Conservation (phyloP, 139 green algal genomes). For the Chlamydomonas applanata region DNA sequence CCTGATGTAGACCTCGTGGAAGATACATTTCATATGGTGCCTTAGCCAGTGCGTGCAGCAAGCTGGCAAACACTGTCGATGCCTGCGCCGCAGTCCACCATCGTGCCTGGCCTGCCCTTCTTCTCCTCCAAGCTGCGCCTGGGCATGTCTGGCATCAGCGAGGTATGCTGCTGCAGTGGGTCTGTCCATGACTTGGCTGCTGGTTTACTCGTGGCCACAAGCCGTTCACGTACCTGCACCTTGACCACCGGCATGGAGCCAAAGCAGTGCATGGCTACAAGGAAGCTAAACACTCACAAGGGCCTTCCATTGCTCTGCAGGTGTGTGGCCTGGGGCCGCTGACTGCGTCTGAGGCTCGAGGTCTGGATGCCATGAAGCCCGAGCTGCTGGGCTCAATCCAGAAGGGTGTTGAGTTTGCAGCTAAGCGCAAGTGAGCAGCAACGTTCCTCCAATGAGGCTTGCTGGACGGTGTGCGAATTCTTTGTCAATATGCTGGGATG, state of each 20-base stretch:
- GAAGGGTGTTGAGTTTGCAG: constrained; percentile 88
- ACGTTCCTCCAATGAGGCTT: no score
- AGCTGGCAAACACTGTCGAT: not conserved
- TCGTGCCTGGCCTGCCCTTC: constrained; percentile 39
- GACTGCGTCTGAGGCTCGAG: constrained; percentile 17
- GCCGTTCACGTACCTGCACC: no score
- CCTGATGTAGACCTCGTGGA: no score
- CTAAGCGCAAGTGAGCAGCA: constrained; percentile 11
- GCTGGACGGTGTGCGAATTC: no score
- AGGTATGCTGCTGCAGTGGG: not conserved
- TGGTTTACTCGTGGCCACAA: no score
- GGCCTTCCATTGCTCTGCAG: constrained; percentile 1
- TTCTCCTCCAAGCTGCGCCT: constrained; percentile 25
- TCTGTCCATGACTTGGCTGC: no score
- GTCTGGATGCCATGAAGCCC: constrained; percentile 64
- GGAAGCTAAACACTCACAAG: no score
- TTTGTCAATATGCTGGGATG: no score
- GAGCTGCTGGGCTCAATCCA: constrained; percentile 79
- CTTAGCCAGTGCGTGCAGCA: not conserved
- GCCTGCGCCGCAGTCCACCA: constrained; percentile 13
- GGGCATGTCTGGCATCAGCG: not conserved
- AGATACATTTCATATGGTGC: not conserved
- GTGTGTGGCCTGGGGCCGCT: constrained; percentile 9
- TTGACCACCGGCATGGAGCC: no score
- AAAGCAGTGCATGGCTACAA: no score